Percentiles rank a stretch among this genome's conserved stretches.
Conservation (phyloP, 2,329 filamentous ascomycete genomes). For the Penicillium frequentans region DNA sequence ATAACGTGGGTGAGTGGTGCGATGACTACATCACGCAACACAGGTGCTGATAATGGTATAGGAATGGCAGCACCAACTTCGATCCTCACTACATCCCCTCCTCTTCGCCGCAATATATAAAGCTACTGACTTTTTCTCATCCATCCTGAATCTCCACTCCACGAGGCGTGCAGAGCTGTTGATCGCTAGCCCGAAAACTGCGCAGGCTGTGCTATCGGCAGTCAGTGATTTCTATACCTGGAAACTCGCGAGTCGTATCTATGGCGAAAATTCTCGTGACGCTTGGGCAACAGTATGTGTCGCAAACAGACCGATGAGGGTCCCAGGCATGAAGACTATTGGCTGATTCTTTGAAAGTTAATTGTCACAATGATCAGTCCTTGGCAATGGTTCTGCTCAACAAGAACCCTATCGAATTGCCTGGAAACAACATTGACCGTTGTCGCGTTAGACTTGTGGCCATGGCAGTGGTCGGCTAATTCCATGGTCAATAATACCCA, state of each 20-base stretch:
- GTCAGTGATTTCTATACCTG: conserved; percentile 84
- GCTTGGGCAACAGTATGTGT: conserved; percentile 67
- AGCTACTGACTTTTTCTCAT: conserved; percentile 57
- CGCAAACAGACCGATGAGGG: not conserved
- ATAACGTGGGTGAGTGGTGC: conserved; percentile 78
- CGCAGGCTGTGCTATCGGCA: conserved; percentile 77
- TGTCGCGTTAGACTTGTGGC: conserved; percentile 78
- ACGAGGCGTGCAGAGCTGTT: conserved; percentile 65
- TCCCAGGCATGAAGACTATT: not conserved
- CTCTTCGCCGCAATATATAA: conserved; percentile 79
- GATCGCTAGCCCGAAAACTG: conserved; percentile 68
- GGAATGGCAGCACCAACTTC: conserved; percentile 90
- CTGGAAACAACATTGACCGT: conserved; percentile 86
- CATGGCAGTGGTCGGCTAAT: conserved; percentile 69
- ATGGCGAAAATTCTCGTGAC: conserved; percentile 62
- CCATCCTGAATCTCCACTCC: conserved; percentile 54
- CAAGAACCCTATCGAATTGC: conserved; percentile 90
- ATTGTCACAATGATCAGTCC: conserved; percentile 72
- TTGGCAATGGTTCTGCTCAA: conserved; percentile 97
- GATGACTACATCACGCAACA: not conserved
- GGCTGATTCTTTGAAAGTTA: conserved; percentile 53
- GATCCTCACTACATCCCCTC: conserved; percentile 87
- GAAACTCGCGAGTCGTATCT: conserved; percentile 72
- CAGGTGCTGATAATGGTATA: conserved; percentile 38
- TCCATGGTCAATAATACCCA: conserved; percentile 36